These are phyloP conservation scores for Clausena lansium DNA, from an alignment of 345 rosid species.

Conservation along the genomic window DNA sequence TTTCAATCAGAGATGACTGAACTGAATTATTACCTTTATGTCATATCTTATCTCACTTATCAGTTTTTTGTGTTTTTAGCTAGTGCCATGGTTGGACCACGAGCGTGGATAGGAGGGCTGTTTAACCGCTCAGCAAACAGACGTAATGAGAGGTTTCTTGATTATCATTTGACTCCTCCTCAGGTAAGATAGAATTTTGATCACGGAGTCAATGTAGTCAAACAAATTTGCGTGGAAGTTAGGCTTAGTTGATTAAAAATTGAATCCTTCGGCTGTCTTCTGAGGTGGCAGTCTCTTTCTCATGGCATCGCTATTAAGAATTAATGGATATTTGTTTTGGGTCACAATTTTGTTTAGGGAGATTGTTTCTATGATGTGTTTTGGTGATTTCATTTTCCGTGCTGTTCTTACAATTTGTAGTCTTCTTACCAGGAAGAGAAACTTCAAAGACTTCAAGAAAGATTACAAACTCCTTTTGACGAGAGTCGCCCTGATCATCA, in stretches of 20 bases:
- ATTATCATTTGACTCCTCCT: constrained; percentile 56
- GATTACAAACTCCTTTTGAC: constrained; percentile 69
- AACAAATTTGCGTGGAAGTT: not conserved
- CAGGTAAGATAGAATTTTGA: constrained; percentile 47
- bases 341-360: not conserved
- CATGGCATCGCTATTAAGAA: constrained; percentile 4
- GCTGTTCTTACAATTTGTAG: constrained; percentile 3
- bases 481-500: constrained; percentile 87
- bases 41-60: constrained; percentile 13
- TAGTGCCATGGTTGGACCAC: constrained; percentile 92
- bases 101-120: constrained; percentile 90
- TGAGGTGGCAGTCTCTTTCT: not conserved
- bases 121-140: constrained; percentile 55
- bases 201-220: not conserved
- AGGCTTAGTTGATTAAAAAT: constrained; percentile 4
- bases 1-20: not conserved
- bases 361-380: not conserved
- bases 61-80: constrained; percentile 45
- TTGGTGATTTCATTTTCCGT: not conserved
- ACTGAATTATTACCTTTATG: not conserved
- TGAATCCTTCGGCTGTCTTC: not conserved
- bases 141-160: constrained; percentile 54
- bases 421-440: constrained; percentile 57
- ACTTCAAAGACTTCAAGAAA: constrained; percentile 77
- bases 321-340: not conserved